phyloP scores from a whole-genome alignment of 1,284 basidiomycete species.

The Rhodotorula sp. region DNA sequence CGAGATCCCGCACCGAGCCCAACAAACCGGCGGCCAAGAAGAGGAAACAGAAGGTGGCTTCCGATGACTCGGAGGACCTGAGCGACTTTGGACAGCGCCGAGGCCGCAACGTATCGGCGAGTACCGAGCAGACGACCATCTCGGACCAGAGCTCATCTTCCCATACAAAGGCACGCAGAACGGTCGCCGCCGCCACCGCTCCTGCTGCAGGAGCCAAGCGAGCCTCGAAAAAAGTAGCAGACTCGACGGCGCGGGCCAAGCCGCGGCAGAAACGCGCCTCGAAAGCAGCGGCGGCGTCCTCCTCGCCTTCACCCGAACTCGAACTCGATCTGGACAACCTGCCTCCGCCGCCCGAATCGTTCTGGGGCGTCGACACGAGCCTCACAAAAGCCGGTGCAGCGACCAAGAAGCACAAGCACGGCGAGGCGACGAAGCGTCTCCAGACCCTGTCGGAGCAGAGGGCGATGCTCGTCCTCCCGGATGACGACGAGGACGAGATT shows the following conservation, averaged over 20 bases:
- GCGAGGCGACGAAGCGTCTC: slow-evolving; percentile 18
- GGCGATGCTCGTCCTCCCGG: slow-evolving; percentile 11
- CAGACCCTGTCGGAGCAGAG: slow-evolving; percentile 17
- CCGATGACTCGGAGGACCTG: not conserved
- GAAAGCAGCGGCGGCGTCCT: not conserved
- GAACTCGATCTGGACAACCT: not conserved
- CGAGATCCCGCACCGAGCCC: not conserved
- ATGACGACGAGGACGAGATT: slow-evolving; percentile 19
- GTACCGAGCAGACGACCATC: slow-evolving; percentile 19
- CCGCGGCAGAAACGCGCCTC: slow-evolving; percentile 10
- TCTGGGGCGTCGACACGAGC: slow-evolving; percentile 22
- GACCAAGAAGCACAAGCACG: slow-evolving; percentile 7
- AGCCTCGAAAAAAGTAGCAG: not conserved
- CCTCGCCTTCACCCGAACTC: slow-evolving; percentile 13
- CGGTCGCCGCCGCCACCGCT: not conserved
- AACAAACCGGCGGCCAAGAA: not conserved
- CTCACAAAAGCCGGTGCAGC: not conserved
- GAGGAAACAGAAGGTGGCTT: not conserved
- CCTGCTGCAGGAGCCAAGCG: not conserved
- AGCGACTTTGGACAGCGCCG: not conserved
- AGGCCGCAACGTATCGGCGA: slow-evolving; percentile 1
- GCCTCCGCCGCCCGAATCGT: slow-evolving; percentile 17
- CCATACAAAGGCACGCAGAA: not conserved
- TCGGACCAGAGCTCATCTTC: slow-evolving; percentile 17
- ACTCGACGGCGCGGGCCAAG: not conserved